Percentiles rank a stretch among this genome's conserved stretches.
Evolutionary conservation across 2,329 filamentous ascomycete species (phyloP).

Genomic region (Drechmeria coniospora): DNA sequence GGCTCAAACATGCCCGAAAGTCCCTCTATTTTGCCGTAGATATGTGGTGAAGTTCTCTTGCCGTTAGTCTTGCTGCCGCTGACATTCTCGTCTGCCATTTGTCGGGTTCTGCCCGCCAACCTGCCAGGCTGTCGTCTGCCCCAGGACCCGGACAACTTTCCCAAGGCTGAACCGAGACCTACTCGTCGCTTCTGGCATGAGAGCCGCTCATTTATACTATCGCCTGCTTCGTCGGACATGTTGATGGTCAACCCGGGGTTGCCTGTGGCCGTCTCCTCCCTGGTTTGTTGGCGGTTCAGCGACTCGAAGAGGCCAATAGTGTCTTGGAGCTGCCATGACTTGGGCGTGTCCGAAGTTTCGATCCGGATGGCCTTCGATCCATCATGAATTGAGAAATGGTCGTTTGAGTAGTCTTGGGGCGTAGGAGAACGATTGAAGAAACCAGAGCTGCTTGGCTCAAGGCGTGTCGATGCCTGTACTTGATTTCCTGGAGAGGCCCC

Average conservation of each 20-base stretch:
- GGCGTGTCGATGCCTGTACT: no score
- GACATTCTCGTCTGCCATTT: not conserved
- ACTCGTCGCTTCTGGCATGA: constrained; percentile 3
- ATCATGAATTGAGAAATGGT: no score
- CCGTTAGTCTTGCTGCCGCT: no score
- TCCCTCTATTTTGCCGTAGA: no score
- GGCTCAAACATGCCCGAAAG: no score
- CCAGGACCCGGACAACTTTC: constrained; percentile 8
- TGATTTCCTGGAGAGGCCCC: not conserved
- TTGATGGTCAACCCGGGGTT: not conserved
- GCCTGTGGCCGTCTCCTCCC: not conserved
- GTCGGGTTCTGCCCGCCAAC: not conserved
- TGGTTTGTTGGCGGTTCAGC: constrained; percentile 5
- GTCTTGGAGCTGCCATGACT: constrained; percentile 7
- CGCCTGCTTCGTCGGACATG: not conserved
- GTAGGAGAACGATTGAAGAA: no score
- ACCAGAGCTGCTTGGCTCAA: no score
- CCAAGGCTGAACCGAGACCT: constrained; percentile 7
- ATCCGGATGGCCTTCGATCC: not conserved
- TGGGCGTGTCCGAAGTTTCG: not conserved
- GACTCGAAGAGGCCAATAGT: constrained; percentile 16
- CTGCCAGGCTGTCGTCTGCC: constrained; percentile 4
- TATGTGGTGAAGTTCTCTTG: no score
- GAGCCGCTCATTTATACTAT: not conserved
- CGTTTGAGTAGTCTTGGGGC: no score